phyloP scores from a whole-genome alignment of 768 basidiomycete genomes.

The Daedaleopsis sinensis region DNA sequence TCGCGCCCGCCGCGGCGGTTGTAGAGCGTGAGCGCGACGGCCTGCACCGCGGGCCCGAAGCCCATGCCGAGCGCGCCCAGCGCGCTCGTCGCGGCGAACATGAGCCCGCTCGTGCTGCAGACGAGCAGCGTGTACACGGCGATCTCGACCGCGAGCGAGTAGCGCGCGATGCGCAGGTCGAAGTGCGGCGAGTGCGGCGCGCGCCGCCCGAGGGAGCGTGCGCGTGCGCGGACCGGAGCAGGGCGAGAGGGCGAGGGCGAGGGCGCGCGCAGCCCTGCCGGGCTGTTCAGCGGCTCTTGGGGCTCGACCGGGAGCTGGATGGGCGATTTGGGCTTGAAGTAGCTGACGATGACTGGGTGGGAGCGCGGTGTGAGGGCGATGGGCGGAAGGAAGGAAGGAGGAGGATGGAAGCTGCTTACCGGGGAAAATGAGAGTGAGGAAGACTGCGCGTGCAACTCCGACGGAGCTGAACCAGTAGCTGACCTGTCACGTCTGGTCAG shows the following conservation, averaged over 20 bases:
- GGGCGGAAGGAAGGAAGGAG: not conserved
- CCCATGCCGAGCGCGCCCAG: slow-evolving; percentile 63
- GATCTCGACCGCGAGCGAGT: slow-evolving; percentile 61
- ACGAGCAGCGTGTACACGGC: slow-evolving; percentile 51
- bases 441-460: slow-evolving; percentile 55
- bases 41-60: slow-evolving; percentile 67
- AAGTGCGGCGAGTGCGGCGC: slow-evolving; percentile 49
- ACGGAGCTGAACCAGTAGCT: slow-evolving; percentile 71
- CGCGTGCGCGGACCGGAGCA: slow-evolving; percentile 5
- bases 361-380: not conserved
- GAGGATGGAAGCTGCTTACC: slow-evolving; percentile 43
- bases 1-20: slow-evolving; percentile 58
- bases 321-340: slow-evolving; percentile 48
- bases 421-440: slow-evolving; percentile 61
- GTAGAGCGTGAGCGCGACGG: slow-evolving; percentile 72
- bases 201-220: slow-evolving; percentile 13
- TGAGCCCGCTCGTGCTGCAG: slow-evolving; percentile 40
- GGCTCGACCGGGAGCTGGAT: slow-evolving; percentile 29
- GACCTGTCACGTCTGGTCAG: slow-evolving; percentile 42
- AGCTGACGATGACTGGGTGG: slow-evolving; percentile 53
- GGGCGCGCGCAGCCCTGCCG: not conserved
- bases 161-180: slow-evolving; percentile 70
- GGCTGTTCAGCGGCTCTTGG: slow-evolving; percentile 26
- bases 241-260: not conserved
- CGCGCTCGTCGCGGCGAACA: slow-evolving; percentile 55